phyloP scores from a whole-genome alignment of 768 basidiomycete genomes.

The Amanita rubescens region DNA sequence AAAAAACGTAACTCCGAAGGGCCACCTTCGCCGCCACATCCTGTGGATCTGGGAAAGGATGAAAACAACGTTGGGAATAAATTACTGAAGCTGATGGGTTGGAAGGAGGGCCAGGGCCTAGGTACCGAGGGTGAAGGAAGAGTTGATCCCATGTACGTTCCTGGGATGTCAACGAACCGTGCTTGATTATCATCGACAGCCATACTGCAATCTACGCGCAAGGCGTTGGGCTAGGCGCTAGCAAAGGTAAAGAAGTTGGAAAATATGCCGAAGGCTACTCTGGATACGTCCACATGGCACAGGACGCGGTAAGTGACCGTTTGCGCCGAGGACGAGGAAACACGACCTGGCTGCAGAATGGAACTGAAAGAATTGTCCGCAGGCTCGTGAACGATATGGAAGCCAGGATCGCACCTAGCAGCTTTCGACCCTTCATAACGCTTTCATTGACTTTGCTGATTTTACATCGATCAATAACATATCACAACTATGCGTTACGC shows the following conservation, averaged over 20 bases:
- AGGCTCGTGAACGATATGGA: constrained; percentile 37
- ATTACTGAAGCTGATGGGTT: constrained; percentile 96
- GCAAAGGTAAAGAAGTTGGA: constrained; percentile 78
- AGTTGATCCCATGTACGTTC: constrained; percentile 76
- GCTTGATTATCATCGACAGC: constrained; percentile 28
- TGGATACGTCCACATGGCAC: constrained; percentile 66
- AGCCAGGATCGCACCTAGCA: constrained; percentile 15
- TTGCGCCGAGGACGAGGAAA: constrained; percentile 22
- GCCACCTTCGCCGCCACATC: constrained; percentile 53
- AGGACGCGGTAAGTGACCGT: constrained; percentile 50
- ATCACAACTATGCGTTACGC: not conserved
- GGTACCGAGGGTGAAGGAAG: constrained; percentile 79
- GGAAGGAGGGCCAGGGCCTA: constrained; percentile 85
- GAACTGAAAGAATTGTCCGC: constrained; percentile 8
- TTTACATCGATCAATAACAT: not conserved
- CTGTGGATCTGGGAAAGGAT: constrained; percentile 70
- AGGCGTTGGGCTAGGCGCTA: constrained; percentile 88
- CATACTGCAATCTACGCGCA: constrained; percentile 81
- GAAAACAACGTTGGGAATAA: constrained; percentile 87
- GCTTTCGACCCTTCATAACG: not conserved
- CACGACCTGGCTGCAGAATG: constrained; percentile 23
- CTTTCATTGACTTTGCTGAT: not conserved
- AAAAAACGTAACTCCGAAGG: constrained; percentile 45
- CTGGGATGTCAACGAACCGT: not conserved
- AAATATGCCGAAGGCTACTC: constrained; percentile 63